Percentiles rank a stretch among this genome's conserved stretches.
Conservation (phyloP, 768 basidiomycete genomes). For the Lentinula guzmanii region DNA sequence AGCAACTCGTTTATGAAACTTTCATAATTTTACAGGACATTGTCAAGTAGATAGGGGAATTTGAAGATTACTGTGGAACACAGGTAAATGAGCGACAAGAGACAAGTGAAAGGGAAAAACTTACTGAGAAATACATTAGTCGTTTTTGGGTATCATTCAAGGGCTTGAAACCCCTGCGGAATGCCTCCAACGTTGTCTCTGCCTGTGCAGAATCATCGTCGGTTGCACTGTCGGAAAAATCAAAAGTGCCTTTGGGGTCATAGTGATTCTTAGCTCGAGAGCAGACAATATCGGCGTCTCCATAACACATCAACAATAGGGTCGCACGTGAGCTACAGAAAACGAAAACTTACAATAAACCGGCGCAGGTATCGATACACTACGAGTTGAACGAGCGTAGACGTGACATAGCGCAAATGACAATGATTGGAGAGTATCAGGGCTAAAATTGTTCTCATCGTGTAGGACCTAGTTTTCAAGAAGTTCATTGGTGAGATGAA, state of each 20-base stretch:
- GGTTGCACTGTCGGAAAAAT: constrained; percentile 57
- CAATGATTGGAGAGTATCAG: constrained; percentile 56
- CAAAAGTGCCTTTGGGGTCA: constrained; percentile 49
- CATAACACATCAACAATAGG: constrained; percentile 7
- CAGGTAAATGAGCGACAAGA: too few relatives aligned
- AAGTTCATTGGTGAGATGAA: background rate
- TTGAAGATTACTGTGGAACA: too few relatives aligned
- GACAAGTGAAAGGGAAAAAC: constrained; percentile 1
- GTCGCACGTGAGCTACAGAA: background rate
- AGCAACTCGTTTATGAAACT: too few relatives aligned
- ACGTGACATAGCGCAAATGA: constrained; percentile 68
- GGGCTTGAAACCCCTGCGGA: constrained; percentile 48
- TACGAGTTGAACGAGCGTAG: constrained; percentile 72
- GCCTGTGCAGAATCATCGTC: constrained; percentile 34
- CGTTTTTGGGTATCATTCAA: constrained; percentile 43
- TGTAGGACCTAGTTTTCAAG: constrained; percentile 24
- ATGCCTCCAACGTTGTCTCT: constrained; percentile 39
- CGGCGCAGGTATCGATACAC: constrained; percentile 78
- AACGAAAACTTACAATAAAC: constrained; percentile 58
- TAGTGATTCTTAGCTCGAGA: constrained; percentile 79
- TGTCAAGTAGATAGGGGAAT: too few relatives aligned
- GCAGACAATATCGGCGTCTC: constrained; percentile 61
- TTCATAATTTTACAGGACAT: too few relatives aligned
- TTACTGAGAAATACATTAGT: constrained; percentile 58
- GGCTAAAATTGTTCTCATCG: constrained; percentile 2